Base-by-base conservation (phyloP, 2,329 filamentous ascomycete species). In the Cytospora piceae region DNA sequence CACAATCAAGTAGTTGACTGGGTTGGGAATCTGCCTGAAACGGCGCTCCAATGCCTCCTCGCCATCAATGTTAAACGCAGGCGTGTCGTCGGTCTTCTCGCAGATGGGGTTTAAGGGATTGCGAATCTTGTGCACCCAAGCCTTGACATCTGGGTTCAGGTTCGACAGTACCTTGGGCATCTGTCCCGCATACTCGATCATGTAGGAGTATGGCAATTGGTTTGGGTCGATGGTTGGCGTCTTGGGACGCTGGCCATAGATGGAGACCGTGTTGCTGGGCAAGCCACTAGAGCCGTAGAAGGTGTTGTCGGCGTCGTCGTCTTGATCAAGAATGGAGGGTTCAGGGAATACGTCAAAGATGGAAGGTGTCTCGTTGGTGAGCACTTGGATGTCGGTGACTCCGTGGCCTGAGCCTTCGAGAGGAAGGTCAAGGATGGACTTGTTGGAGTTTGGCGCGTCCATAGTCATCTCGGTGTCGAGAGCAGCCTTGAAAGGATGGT, bases 201-300 rank as follows among this genome's bases (percentile, higher is more conserved):
- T 63, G 60, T 55, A 66, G 29, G 60, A 63, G 22, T 59, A 63
- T 29, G 60, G 60, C 3, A 59, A 49, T 14, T 3, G 24, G n/a
- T 17, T 5, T 32, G 31, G 31, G 9, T 57, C 22, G 11, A 53
- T 24, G 5, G 11, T 22, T n/a, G 42, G 22, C 24, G 49, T 4
- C 2, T 22, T 32, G 15, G 49, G 58, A 14, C 11, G 22, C 29
- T 53, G 46, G 22, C 8, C 24, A 37, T 15, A 53, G 49, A 61
- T 8, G 49, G 32, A 42, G 15, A 22, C 11, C 12, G 3, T 31
- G 49, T 39, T 24, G 11, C 31, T 49, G 6, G 22, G 31, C 42
- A 22, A 7, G 17, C 37, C 58, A 34, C 17, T 22, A 12, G 8
- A 8, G 37, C 12, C 2, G 20, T 22, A 24, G 9, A 46, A 24